Evolutionary conservation across 192 early-diverging fungal species (phyloP).

Genomic region (Entomortierella parvispora): DNA sequence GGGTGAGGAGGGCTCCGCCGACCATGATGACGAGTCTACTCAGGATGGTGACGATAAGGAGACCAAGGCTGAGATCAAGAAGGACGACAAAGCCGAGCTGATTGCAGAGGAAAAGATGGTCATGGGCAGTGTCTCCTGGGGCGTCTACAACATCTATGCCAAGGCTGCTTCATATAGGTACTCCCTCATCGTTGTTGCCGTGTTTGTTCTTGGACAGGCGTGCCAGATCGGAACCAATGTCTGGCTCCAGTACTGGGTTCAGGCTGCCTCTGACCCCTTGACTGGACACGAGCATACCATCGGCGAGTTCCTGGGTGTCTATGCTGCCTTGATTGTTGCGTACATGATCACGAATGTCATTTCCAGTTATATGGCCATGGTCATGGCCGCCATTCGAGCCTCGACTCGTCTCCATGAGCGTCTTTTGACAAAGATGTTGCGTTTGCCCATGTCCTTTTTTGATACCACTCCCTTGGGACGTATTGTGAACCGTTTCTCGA

Average conservation of each 20-base stretch:
- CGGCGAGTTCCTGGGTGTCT: constrained; percentile 36
- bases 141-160: constrained; percentile 83
- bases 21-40: constrained; percentile 56
- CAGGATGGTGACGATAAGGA: constrained; percentile 53
- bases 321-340: constrained; percentile 25
- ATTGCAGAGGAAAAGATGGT: constrained; percentile 86
- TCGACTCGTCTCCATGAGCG: constrained; percentile 66
- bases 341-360: constrained; percentile 34
- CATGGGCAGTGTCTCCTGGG: constrained; percentile 81
- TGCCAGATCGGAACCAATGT: constrained; percentile 63
- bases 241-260: constrained; percentile 78
- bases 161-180: constrained; percentile 72
- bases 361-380: constrained; percentile 30
- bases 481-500: constrained; percentile 90
- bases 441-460: constrained; percentile 55
- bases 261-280: not conserved
- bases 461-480: constrained; percentile 61
- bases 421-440: constrained; percentile 74
- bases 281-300: constrained; percentile 7
- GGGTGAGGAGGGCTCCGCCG: constrained; percentile 6
- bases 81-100: constrained; percentile 59
- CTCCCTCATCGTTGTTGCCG: constrained; percentile 64
- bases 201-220: constrained; percentile 65
- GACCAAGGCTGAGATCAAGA: constrained; percentile 15
- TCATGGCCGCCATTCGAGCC: constrained; percentile 62